These are phyloP conservation scores for Eucalyptus urophylla DNA, from an alignment of 345 rosid species.

Conservation along the genomic window DNA sequence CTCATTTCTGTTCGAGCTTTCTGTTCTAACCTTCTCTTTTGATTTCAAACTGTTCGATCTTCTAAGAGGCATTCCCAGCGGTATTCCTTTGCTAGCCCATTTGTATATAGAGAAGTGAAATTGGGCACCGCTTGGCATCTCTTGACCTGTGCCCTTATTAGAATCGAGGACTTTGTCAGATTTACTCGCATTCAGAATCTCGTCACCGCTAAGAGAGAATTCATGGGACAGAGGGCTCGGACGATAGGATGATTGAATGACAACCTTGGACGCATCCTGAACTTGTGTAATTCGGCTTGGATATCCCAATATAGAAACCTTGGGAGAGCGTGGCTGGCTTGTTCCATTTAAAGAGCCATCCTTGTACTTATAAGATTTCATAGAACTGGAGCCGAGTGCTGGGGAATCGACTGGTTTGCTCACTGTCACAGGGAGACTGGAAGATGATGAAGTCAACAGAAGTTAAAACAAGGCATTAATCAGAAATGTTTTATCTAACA, in stretches of 20 bases:
- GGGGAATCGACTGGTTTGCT: slow-evolving; percentile 41
- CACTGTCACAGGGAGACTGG: slow-evolving; percentile 56
- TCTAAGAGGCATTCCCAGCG: slow-evolving; percentile 27
- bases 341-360: slow-evolving; percentile 14
- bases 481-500: not conserved
- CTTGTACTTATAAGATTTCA: slow-evolving; percentile 8
- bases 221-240: slow-evolving; percentile 19
- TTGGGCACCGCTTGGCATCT: slow-evolving; percentile 4
- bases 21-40: slow-evolving; percentile 23
- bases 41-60: slow-evolving; percentile 21
- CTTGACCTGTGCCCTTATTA: slow-evolving; percentile 13
- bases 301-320: slow-evolving; percentile 35
- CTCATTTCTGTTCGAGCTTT: slow-evolving; percentile 15
- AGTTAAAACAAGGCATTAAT: not conserved
- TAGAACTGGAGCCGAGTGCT: slow-evolving; percentile 31
- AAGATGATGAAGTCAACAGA: not conserved
- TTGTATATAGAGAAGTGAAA: slow-evolving; percentile 92
- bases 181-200: slow-evolving; percentile 1
- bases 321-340: slow-evolving; percentile 1
- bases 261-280: slow-evolving; percentile 10
- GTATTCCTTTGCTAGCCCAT: slow-evolving; percentile 77
- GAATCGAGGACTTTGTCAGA: slow-evolving; percentile 8
- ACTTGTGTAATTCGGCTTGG: slow-evolving; percentile 17
- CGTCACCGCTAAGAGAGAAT: slow-evolving; percentile 3
- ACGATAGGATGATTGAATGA: not conserved